These are phyloP conservation scores for Mucor saturninus DNA, from an alignment of 371 early-diverging fungal genomes.

Conservation along the genomic window DNA sequence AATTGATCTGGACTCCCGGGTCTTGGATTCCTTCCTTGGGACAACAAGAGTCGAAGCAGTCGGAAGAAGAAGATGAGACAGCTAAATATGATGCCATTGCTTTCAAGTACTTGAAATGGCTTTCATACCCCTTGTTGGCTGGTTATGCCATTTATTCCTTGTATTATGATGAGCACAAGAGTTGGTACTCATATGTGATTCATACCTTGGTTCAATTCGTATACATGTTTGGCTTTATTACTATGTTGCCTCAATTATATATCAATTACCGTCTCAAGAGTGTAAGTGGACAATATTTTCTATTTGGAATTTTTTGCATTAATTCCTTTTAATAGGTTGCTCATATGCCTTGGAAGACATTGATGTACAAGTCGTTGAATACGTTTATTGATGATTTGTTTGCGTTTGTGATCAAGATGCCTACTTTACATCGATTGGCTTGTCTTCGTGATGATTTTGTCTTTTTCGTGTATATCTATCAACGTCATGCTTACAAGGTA, in stretches of 20 bases:
- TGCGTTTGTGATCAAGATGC: constrained; percentile 96
- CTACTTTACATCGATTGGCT: constrained; percentile 90
- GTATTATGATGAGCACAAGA: constrained; percentile 85
- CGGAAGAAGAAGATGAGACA: constrained; percentile 77
- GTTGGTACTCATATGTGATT: constrained; percentile 92
- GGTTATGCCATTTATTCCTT: constrained; percentile 88
- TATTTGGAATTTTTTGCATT: no score
- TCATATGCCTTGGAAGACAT: constrained; percentile 93
- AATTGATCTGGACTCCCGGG: constrained; percentile 53
- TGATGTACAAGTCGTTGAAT: constrained; percentile 94
- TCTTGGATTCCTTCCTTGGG: constrained; percentile 44
- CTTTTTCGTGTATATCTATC: constrained; percentile 89
- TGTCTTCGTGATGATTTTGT: constrained; percentile 90
- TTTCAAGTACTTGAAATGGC: constrained; percentile 82
- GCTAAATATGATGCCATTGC: constrained; percentile 90
- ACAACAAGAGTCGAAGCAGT: constrained; percentile 43
- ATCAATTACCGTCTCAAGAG: constrained; percentile 94
- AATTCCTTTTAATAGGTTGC: constrained; percentile 2
- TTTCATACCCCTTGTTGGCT: constrained; percentile 79
- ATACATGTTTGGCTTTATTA: constrained; percentile 88
- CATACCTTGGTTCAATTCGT: constrained; percentile 88
- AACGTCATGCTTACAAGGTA: constrained; percentile 85
- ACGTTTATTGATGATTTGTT: constrained; percentile 95
- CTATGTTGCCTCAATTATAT: constrained; percentile 92
- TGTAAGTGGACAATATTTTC: constrained; percentile 38